Base-by-base conservation (phyloP, 2,329 filamentous ascomycete species). In the Raffaelea deltoideospora region DNA sequence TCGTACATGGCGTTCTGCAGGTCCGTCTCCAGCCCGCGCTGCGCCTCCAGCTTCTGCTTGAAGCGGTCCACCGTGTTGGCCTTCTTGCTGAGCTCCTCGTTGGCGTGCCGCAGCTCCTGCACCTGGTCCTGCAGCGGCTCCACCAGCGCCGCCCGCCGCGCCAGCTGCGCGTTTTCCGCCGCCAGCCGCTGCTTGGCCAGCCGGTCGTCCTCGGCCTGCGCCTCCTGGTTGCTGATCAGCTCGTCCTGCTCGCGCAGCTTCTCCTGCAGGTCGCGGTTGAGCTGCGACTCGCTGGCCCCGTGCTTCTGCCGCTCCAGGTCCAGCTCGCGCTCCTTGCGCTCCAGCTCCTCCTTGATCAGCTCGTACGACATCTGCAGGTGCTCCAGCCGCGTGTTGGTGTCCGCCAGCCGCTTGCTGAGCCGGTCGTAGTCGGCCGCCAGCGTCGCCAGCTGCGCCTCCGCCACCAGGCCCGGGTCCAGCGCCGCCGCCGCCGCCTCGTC, bases 221-320 rank as follows among this genome's bases (percentile, higher is more conserved):
- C 66, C 52, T 87, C 81, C 46, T 84, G 71, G 19, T 64, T 69
- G 28, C 75, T 73, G 49, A 87, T 86, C 34, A 84, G 62, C 40
- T 78, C 67, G 52, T 83, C 76, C 48, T 80, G 75, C 47, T 84
- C 73, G 29, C 69, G 68, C 19, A 78, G 59, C 45, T 69, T 67
- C 31, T 60, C 57, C 45, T 76, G 63, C 46, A 79, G 58, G 41
- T 64, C 55, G 55, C 61, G 60, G 43, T 73, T 65, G 34, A 65
- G 58, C 37, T 66, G 61, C 18, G 59, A 65, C 50, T 59, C 69
- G 53, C 60, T 61, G 53, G 61, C 56, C 50, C 72, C 58, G 59
- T 71, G 57, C 37, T 67, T 54, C 49, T 65, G 64, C 9, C 68
- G 61, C 50, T 72, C 66, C 23, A 63, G 57, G 37, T 71, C 64